Percentiles rank a stretch among this genome's conserved stretches.
Conservation (phyloP, 805 yeast genomes). For the Saturnispora mendoncae region DNA sequence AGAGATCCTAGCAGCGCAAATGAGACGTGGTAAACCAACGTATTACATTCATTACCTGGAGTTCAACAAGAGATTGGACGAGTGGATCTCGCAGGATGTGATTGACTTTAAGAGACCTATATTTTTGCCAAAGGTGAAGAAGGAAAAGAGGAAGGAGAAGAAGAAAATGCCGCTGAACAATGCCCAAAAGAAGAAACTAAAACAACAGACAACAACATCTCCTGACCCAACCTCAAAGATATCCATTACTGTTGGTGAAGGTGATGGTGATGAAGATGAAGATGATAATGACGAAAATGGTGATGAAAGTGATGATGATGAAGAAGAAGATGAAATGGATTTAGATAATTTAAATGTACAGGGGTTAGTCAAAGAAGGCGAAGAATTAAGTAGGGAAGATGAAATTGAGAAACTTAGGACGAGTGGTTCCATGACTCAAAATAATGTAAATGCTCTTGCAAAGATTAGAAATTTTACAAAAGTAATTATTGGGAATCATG, state of each 20-base stretch:
- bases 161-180: conserved; percentile 18
- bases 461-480: conserved; percentile 75
- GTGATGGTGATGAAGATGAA: background rate
- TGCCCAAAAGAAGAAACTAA: conserved; percentile 13
- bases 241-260: conserved; percentile 1
- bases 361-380: conserved; percentile 56
- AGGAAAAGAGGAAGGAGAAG: conserved; percentile 35
- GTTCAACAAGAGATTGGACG: conserved; percentile 93
- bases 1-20: conserved; percentile 71
- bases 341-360: conserved; percentile 79
- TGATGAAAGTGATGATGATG: conserved; percentile 8
- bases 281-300: no score
- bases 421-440: conserved; percentile 96
- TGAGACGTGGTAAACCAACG: conserved; percentile 65
- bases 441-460: conserved; percentile 72
- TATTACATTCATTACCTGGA: conserved; percentile 93
- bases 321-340: conserved; percentile 60
- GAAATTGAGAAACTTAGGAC: conserved; percentile 88
- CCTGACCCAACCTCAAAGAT: conserved; percentile 10
- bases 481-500: conserved; percentile 79
- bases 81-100: conserved; percentile 73
- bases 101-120: conserved; percentile 67
- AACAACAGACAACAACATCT: conserved; percentile 12
- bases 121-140: conserved; percentile 56
- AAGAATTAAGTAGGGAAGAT: conserved; percentile 75